These are phyloP conservation scores for Acanthamoeba sp. DNA, from an alignment of 208 protist genomes.

Conservation along the genomic window DNA sequence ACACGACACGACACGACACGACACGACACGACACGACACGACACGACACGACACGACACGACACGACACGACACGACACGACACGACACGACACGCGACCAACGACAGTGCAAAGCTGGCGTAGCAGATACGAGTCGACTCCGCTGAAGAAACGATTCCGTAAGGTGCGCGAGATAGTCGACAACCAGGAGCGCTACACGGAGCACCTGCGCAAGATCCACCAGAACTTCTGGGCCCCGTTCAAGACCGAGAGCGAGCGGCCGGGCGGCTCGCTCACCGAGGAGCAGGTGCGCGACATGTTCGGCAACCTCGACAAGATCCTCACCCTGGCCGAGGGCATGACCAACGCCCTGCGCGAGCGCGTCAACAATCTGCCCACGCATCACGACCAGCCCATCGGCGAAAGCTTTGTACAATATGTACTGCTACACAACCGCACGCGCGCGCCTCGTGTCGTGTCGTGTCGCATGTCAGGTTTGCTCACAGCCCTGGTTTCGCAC, in stretches of 20 bases:
- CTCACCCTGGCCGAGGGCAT: constrained; percentile 28
- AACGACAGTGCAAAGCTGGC: constrained; percentile 11
- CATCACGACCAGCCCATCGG: neutral
- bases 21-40: too few relatives aligned
- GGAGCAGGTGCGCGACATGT: constrained; percentile 9
- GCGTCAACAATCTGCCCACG: neutral
- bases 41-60: too few relatives aligned
- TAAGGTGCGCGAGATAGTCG: constrained; percentile 27
- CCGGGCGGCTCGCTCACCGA: neutral
- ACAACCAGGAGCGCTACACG: constrained; percentile 3
- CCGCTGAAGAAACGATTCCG: constrained; percentile 24
- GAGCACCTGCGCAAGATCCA: constrained; percentile 16
- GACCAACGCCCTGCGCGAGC: constrained; percentile 14
- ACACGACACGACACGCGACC: too few relatives aligned
- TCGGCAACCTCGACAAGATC: constrained; percentile 44
- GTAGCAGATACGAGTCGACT: neutral
- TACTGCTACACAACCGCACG: neutral
- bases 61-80: too few relatives aligned
- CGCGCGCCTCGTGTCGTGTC: neutral
- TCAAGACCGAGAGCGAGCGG: neutral
- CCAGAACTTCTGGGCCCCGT: neutral
- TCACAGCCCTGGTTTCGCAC: too few relatives aligned
- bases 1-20: too few relatives aligned
- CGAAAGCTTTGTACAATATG: neutral
- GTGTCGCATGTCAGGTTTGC: neutral